Base-by-base conservation (phyloP, 176 grass and related monocot species). In the Avena sativa region DNA sequence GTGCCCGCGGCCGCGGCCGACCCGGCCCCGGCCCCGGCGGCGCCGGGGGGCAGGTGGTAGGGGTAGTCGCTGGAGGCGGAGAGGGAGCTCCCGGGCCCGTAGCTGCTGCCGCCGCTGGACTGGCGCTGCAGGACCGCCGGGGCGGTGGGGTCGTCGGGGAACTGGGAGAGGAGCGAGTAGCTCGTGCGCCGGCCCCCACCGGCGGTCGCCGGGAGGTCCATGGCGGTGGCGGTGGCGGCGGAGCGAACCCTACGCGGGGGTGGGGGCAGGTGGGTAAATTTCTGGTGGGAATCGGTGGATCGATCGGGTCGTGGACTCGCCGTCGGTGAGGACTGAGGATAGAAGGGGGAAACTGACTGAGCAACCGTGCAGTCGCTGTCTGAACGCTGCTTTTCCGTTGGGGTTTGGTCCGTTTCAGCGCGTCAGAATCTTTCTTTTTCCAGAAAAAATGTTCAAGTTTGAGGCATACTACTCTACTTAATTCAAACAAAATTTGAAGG, bases 81-180 rank as follows among this genome's bases (percentile, higher is more conserved):
- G 52, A 98, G 3, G 17, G 90, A 96, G 85, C 97, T 93, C 40
- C 86, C 93, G 44, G 88, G 92, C n/a, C 92, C 94, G 88, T 96
- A 96, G 90, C 97, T 98, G 87, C 94, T 98, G 26, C 97, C 97
- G 84, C 92, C 97, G 84, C 92, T 98, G 65, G 94, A 96, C 90
- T 98, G 94, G 50, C 94, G 89, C 87, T 98, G 94, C 65, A 98
- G 87, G 2, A 48, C 80, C 0, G 73, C 34, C 57, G 67, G 53
- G 9, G 80, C 48, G 1, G 26, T 50, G 9, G 49, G 48, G 36
- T 90, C 92, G 61, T 91, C 93, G 36, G 89, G 69, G 90, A 61
- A 92, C 84, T 91, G 93, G 21, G 77, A 81, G 71, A 88, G 90
- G 44, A 84, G 92, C 59, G 89, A 87, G 82, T 89, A 95, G 82